Percentiles rank a stretch among this genome's conserved stretches.
phyloP scores from a whole-genome alignment of 1,139 yeast species.

The Wickerhamiella infanticola region DNA sequence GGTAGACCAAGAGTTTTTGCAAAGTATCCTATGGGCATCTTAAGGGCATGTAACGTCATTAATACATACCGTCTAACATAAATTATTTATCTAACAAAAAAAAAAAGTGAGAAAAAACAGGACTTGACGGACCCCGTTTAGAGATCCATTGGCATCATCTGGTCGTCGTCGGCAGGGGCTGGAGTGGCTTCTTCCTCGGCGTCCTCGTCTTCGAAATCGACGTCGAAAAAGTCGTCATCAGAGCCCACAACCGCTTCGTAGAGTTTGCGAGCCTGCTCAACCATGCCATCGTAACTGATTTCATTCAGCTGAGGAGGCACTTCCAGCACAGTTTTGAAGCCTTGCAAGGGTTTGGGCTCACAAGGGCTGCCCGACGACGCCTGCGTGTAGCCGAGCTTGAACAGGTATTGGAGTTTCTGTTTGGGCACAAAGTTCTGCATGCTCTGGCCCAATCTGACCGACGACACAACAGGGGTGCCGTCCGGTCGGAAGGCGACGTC shows the following conservation, averaged over 20 bases:
- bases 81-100: constrained; percentile 49
- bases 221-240: constrained; percentile 89
- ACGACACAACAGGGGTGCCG: constrained; percentile 58
- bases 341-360: constrained; percentile 19
- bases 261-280: constrained; percentile 62
- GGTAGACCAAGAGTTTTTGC: not conserved
- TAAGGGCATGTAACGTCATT: too few relatives aligned
- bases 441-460: constrained; percentile 74
- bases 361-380: constrained; percentile 45
- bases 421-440: constrained; percentile 72
- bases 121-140: constrained; percentile 1
- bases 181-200: constrained; percentile 25
- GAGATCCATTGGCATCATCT: constrained; percentile 18
- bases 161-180: constrained; percentile 12
- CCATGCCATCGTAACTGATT: constrained; percentile 77
- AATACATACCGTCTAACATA: not conserved
- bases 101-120: constrained; percentile 24
- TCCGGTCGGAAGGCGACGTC: constrained; percentile 40
- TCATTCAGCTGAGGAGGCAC: constrained; percentile 28
- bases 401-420: constrained; percentile 58
- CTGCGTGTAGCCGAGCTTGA: constrained; percentile 70
- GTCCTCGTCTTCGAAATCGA: constrained; percentile 91
- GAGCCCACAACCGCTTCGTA: constrained; percentile 75
- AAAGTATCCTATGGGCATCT: not conserved
- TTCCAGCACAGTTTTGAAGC: constrained; percentile 9